A percentile compares a stretch with the other conserved stretches of the same genome.
Conservation (phyloP, 805 yeast genomes). For the Ogataea populi-albae region DNA sequence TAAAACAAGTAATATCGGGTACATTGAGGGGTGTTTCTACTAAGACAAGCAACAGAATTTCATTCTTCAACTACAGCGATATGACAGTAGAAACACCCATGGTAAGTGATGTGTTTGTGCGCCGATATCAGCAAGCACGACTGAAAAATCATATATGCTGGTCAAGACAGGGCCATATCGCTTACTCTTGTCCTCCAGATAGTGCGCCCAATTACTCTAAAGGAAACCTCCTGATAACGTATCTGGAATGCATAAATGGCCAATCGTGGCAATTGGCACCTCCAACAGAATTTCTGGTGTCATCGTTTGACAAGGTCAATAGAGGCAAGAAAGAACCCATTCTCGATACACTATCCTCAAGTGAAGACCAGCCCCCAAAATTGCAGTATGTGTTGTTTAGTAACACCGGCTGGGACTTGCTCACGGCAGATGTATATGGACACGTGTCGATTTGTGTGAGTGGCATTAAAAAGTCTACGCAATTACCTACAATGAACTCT, state of each 20-base stretch:
- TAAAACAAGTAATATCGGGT: too few relatives aligned
- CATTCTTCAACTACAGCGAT: too few relatives aligned
- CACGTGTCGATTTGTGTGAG: slow-evolving; percentile 55
- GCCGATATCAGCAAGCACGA: slow-evolving; percentile 19
- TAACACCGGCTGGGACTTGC: slow-evolving; percentile 74
- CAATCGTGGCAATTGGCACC: slow-evolving; percentile 72
- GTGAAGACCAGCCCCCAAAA: slow-evolving; percentile 10
- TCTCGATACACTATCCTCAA: slow-evolving; percentile 16
- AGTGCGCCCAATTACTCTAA: slow-evolving; percentile 16
- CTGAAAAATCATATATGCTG: slow-evolving; percentile 46
- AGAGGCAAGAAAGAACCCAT: slow-evolving; percentile 20
- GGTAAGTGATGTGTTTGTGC: slow-evolving; percentile 25
- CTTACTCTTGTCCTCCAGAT: slow-evolving; percentile 48
- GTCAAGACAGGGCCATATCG: slow-evolving; percentile 84
- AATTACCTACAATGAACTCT: neutral
- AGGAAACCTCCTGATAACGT: slow-evolving; percentile 53
- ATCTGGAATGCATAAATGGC: slow-evolving; percentile 74
- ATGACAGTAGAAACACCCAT: slow-evolving; percentile 8
- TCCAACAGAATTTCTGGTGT: slow-evolving; percentile 38
- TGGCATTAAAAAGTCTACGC: slow-evolving; percentile 40
- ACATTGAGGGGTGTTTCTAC: neutral
- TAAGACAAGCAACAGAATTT: neutral
- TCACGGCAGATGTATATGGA: slow-evolving; percentile 72
- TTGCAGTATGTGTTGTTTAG: slow-evolving; percentile 63
- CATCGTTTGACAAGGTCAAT: slow-evolving; percentile 13